Percentiles rank a stretch among this genome's conserved stretches.
Conservation (phyloP, 305 asterid species). For the Nicotiana rustica region DNA sequence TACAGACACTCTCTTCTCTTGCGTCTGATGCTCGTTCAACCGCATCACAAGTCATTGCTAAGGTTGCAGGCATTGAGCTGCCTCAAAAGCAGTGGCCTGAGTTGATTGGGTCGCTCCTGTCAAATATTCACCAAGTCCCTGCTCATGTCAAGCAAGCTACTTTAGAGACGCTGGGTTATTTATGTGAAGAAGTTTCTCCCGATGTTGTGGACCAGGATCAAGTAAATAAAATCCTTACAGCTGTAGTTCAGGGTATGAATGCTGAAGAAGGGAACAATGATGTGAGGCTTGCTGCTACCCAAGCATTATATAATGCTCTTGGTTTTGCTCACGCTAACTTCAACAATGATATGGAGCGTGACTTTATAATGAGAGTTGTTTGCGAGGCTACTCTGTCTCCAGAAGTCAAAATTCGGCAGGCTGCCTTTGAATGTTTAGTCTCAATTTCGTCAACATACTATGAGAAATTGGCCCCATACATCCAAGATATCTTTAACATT, state of each 20-base stretch:
- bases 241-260: constrained; percentile 96
- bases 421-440: constrained; percentile 92
- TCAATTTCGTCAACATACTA: constrained; percentile 86
- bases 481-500: constrained; percentile 80
- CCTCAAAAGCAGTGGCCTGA: constrained; percentile 99
- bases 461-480: constrained; percentile 82
- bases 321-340: constrained; percentile 96
- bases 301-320: constrained; percentile 89
- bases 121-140: constrained; percentile 83
- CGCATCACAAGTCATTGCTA: constrained; percentile 92
- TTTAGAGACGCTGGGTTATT: constrained; percentile 85
- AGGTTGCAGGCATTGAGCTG: constrained; percentile 91
- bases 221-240: constrained; percentile 86
- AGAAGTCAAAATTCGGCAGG: constrained; percentile 85
- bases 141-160: constrained; percentile 92
- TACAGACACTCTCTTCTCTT: constrained; percentile 82
- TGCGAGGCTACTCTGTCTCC: constrained; percentile 90
- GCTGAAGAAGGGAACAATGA: constrained; percentile 72
- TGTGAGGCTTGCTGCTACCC: constrained; percentile 88
- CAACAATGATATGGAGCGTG: constrained; percentile 89
- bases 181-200: constrained; percentile 93
- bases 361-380: constrained; percentile 90
- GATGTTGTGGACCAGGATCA: constrained; percentile 86
- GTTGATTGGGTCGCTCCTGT: constrained; percentile 76
- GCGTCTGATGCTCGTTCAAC: constrained; percentile 85